These are phyloP conservation scores for Backusella psychrophila DNA, from an alignment of 192 early-diverging fungal genomes.

Conservation along the genomic window DNA sequence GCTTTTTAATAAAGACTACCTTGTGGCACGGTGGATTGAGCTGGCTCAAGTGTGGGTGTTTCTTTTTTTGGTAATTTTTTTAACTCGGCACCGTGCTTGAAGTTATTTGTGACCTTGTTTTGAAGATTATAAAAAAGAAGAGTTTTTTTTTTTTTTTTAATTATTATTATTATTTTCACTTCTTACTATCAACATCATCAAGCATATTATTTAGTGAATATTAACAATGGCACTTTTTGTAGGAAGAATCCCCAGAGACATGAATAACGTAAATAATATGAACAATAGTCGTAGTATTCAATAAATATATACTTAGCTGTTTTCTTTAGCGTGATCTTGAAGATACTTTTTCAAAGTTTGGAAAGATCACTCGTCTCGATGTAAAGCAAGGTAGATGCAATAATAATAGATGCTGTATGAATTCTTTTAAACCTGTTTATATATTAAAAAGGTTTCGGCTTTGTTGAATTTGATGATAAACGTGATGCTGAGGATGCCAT, in stretches of 20 bases:
- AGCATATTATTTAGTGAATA: not conserved
- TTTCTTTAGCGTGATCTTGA: constrained; percentile 51
- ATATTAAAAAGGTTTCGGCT: constrained; percentile 38
- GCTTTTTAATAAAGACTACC: too few species aligned
- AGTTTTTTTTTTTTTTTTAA: not conserved
- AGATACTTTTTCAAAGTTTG: constrained; percentile 50
- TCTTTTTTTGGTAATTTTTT: too few species aligned
- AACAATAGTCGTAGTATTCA: not conserved
- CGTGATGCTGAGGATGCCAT: constrained; percentile 53
- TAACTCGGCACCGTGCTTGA: too few species aligned
- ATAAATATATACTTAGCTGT: not conserved
- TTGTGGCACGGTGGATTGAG: too few species aligned
- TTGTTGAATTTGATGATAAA: constrained; percentile 48
- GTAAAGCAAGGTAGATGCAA: constrained; percentile 47
- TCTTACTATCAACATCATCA: not conserved
- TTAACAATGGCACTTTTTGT: constrained; percentile 45
- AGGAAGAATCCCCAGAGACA: constrained; percentile 47
- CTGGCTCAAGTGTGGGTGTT: too few species aligned
- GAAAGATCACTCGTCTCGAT: constrained; percentile 55
- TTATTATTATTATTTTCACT: not conserved
- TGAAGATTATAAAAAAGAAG: not conserved
- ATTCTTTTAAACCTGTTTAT: not conserved
- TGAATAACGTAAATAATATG: constrained; percentile 12
- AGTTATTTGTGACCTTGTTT: not conserved
- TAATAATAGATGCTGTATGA: not conserved